Evolutionary conservation across 305 asterid genomes (phyloP).

Genomic region (Andrographis paniculata): DNA sequence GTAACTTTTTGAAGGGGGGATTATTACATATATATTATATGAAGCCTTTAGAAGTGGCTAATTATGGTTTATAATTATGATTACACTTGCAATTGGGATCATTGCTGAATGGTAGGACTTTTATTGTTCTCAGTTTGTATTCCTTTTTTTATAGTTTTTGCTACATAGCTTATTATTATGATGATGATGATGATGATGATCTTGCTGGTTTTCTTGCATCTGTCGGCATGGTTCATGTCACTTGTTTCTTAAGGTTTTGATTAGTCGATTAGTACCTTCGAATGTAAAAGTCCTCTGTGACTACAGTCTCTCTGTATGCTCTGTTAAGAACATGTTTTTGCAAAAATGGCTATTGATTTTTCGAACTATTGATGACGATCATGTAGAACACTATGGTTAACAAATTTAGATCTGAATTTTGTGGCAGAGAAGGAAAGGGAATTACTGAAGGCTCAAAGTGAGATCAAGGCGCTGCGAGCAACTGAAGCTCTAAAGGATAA

Average conservation of each 20-base stretch:
- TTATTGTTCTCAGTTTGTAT: neutral
- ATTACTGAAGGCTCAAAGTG: conserved; percentile 55
- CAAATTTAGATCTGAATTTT: conserved; percentile 5
- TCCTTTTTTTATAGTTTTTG: neutral
- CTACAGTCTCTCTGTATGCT: too few species aligned
- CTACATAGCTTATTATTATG: neutral
- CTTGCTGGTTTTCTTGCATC: conserved; percentile 2
- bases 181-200: neutral
- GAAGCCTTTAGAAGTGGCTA: neutral
- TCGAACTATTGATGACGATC: neutral
- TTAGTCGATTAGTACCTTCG: too few species aligned
- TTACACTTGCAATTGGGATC: conserved; percentile 5
- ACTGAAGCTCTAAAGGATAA: conserved; percentile 66
- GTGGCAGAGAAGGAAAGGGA: conserved; percentile 66
- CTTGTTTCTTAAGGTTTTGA: neutral
- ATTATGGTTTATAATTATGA: neutral
- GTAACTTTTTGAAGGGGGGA: conserved; percentile 7
- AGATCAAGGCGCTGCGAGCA: conserved; percentile 60
- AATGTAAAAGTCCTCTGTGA: too few species aligned
- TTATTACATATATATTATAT: too few species aligned
- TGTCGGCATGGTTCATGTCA: neutral
- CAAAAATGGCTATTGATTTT: too few species aligned
- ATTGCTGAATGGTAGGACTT: conserved; percentile 8
- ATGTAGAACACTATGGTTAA: conserved; percentile 1
- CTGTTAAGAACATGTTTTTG: too few species aligned